Evolutionary conservation across 768 basidiomycete genomes (phyloP).

Genomic region (Trametes sanguinea): DNA sequence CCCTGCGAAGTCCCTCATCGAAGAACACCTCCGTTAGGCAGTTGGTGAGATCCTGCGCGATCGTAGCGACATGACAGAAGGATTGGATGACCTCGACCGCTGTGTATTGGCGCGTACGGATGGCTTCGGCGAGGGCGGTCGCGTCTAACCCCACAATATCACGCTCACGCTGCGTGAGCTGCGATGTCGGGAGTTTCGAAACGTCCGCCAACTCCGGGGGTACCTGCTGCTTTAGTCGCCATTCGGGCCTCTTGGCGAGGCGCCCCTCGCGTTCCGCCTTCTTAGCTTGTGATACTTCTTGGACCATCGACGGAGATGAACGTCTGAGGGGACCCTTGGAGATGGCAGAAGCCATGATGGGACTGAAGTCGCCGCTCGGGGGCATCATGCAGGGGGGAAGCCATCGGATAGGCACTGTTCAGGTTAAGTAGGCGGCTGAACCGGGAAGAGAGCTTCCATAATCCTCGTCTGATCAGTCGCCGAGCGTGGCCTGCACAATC

Average conservation of each 20-base stretch:
- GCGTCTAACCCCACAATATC: constrained; percentile 39
- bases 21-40: constrained; percentile 87
- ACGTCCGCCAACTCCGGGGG: constrained; percentile 30
- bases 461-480: constrained; percentile 16
- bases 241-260: constrained; percentile 29
- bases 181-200: constrained; percentile 30
- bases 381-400: constrained; percentile 15
- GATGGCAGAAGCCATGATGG: constrained; percentile 11
- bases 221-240: constrained; percentile 29
- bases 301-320: constrained; percentile 11
- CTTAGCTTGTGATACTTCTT: constrained; percentile 28
- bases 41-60: constrained; percentile 69
- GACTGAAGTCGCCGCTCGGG: constrained; percentile 20
- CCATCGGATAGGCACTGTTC: neutral
- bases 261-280: constrained; percentile 31
- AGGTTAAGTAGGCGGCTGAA: constrained; percentile 21
- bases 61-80: constrained; percentile 39
- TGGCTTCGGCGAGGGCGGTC: constrained; percentile 33
- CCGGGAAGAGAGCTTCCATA: constrained; percentile 10
- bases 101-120: constrained; percentile 33
- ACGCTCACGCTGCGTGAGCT: constrained; percentile 33
- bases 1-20: constrained; percentile 60
- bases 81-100: constrained; percentile 39
- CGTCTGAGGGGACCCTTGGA: constrained; percentile 2
- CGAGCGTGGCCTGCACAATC: neutral